Evolutionary conservation across 352 stramenopile species (phyloP).

Genomic region (Pythium rhizo-oryzae): DNA sequence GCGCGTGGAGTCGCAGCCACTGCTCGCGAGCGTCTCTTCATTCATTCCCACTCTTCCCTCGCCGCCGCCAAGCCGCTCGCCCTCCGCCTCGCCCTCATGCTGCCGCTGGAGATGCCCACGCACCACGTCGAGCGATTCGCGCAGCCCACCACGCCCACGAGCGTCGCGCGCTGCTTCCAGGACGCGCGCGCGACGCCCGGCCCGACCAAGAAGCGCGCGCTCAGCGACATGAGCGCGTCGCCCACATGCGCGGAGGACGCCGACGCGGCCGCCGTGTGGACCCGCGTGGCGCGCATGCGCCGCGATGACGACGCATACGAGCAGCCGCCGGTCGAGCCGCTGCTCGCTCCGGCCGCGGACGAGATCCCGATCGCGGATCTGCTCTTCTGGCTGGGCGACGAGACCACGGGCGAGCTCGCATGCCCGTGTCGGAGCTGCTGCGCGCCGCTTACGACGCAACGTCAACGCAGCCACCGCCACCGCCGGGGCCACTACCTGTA

Average conservation of each 20-base stretch:
- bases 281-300: background rate
- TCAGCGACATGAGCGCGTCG: background rate
- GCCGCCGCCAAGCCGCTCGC: background rate
- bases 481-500: constrained; percentile 40
- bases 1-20: too few species aligned
- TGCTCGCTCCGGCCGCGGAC: background rate
- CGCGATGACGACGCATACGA: too few species aligned
- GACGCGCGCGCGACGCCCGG: background rate
- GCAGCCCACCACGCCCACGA: background rate
- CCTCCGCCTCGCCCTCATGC: background rate
- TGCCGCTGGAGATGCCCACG: background rate
- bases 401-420: background rate
- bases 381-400: background rate
- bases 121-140: too few species aligned
- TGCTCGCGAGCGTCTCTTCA: too few species aligned
- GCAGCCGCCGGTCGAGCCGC: background rate
- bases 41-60: too few species aligned
- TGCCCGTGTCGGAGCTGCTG: background rate
- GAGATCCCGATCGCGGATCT: background rate
- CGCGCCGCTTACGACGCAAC: background rate
- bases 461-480: background rate
- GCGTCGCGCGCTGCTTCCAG: background rate
- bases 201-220: background rate
- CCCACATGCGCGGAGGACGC: background rate
- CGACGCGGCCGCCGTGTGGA: background rate